Evolutionary conservation across 2,329 filamentous ascomycete genomes (phyloP).

Genomic region (Aspergillus sergii): DNA sequence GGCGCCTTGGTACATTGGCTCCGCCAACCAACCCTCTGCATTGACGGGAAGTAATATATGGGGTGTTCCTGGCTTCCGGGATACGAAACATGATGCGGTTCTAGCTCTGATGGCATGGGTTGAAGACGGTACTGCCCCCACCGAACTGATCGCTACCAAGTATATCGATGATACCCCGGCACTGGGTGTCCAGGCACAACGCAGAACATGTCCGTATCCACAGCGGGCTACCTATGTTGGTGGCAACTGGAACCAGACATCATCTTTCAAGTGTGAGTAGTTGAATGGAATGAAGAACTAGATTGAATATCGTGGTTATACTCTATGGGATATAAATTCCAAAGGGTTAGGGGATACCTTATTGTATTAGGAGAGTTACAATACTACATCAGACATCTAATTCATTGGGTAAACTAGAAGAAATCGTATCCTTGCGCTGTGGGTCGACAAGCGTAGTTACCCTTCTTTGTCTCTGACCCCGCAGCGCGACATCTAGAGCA

Average conservation of each 20-base stretch:
- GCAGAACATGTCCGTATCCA: conserved; percentile 2
- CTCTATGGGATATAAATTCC: no score
- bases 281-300: no score
- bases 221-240: conserved; percentile 5
- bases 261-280: no score
- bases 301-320: no score
- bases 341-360: no score
- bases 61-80: conserved; percentile 14
- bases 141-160: conserved; percentile 20
- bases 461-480: no score
- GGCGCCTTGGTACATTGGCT: conserved; percentile 12
- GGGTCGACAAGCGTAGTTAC: no score
- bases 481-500: no score
- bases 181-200: conserved; percentile 7
- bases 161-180: conserved; percentile 7
- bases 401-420: no score
- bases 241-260: neutral
- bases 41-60: conserved; percentile 5
- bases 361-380: no score
- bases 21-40: conserved; percentile 6
- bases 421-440: no score
- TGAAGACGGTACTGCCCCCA: conserved; percentile 20
- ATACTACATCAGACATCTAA: no score
- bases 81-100: conserved; percentile 20
- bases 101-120: conserved; percentile 24